A percentile compares a stretch with the other conserved stretches of the same genome.
These are phyloP conservation scores for Irpex lacteus DNA, from an alignment of 1,284 basidiomycete species.

Conservation along the genomic window DNA sequence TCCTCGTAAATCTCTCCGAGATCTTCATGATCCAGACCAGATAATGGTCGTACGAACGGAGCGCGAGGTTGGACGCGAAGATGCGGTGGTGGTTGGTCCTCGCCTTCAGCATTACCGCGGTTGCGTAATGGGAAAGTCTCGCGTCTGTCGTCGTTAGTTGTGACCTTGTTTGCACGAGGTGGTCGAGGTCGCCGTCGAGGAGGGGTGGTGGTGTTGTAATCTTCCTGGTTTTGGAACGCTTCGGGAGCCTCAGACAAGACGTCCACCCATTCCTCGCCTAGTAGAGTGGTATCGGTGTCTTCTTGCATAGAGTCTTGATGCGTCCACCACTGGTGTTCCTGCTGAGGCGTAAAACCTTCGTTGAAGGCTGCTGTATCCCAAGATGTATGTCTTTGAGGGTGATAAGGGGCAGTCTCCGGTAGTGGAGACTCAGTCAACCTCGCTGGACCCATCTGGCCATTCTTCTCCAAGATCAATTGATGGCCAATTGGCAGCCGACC, in stretches of 20 bases:
- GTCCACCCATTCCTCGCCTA: slow-evolving; percentile 52
- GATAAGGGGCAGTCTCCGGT: slow-evolving; percentile 49
- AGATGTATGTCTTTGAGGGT: slow-evolving; percentile 47
- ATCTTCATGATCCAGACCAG: slow-evolving; percentile 62
- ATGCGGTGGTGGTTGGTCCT: slow-evolving; percentile 57
- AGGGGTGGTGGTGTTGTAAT: slow-evolving; percentile 22
- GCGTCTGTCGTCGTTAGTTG: slow-evolving; percentile 39
- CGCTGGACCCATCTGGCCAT: slow-evolving; percentile 43
- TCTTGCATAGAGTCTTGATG: slow-evolving; percentile 25
- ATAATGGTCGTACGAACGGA: slow-evolving; percentile 69
- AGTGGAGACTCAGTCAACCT: slow-evolving; percentile 31
- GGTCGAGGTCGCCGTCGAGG: slow-evolving; percentile 24
- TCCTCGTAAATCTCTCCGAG: slow-evolving; percentile 64
- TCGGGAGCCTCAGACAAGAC: slow-evolving; percentile 37
- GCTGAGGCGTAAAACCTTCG: slow-evolving; percentile 20
- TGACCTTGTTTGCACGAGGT: slow-evolving; percentile 18
- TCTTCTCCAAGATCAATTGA: slow-evolving; percentile 51
- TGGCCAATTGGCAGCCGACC: slow-evolving; percentile 65
- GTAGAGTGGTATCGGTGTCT: slow-evolving; percentile 19
- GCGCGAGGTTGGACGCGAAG: slow-evolving; percentile 64
- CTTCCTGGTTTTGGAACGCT: slow-evolving; percentile 36
- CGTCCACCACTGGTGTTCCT: slow-evolving; percentile 16
- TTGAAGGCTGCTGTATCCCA: slow-evolving; percentile 33
- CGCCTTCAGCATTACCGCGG: slow-evolving; percentile 15
- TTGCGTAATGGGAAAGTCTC: slow-evolving; percentile 63